Percentiles rank a stretch among this genome's conserved stretches.
Evolutionary conservation across 352 stramenopile genomes (phyloP).

Genomic region (Pythium rishiriense): DNA sequence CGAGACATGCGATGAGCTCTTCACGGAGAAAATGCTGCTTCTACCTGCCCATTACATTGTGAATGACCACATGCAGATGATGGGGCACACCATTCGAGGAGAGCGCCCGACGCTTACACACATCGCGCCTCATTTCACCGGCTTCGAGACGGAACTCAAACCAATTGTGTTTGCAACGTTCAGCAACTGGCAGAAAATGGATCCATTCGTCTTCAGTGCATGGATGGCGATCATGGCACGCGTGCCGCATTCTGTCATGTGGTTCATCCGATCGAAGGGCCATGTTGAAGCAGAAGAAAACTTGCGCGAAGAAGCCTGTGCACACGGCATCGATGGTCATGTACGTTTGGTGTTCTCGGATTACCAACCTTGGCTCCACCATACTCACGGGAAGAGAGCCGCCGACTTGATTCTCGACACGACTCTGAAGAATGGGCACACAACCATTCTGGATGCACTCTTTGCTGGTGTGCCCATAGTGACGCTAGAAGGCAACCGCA

Average conservation of each 20-base stretch:
- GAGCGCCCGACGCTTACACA: constrained; percentile 23
- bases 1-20: constrained; percentile 36
- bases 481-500: constrained; percentile 63
- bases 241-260: constrained; percentile 70
- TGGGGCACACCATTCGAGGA: constrained; percentile 48
- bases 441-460: constrained; percentile 74
- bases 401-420: constrained; percentile 83
- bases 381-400: constrained; percentile 68
- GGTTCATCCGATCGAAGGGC: constrained; percentile 69
- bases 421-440: constrained; percentile 84
- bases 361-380: constrained; percentile 72
- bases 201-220: constrained; percentile 62
- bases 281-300: constrained; percentile 47
- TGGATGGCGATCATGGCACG: constrained; percentile 81
- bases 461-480: constrained; percentile 78
- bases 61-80: constrained; percentile 84
- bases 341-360: constrained; percentile 57
- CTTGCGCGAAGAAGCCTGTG: constrained; percentile 51
- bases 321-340: constrained; percentile 49
- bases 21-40: constrained; percentile 77
- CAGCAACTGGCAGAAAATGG: constrained; percentile 90
- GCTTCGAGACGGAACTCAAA: not conserved
- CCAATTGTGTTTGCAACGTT: constrained; percentile 80
- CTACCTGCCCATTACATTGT: constrained; percentile 79
- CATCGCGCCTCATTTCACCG: constrained; percentile 17